Percentiles rank a stretch among this genome's conserved stretches.
phyloP scores from a whole-genome alignment of 2,329 filamentous ascomycete genomes.

The Canariomyces notabilis region DNA sequence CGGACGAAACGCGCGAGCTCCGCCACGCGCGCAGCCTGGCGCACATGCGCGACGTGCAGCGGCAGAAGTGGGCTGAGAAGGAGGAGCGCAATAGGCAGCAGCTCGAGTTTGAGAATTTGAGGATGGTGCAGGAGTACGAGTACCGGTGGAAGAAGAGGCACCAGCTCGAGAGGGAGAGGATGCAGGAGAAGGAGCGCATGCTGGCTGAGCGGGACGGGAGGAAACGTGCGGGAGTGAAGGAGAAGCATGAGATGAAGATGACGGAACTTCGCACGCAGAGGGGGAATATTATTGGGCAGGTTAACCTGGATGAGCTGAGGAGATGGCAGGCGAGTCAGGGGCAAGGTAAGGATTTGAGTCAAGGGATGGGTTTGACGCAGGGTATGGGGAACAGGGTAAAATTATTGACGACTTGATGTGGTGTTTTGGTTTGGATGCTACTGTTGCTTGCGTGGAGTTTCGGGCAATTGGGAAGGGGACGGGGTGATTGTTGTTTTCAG shows the following conservation, averaged over 20 bases:
- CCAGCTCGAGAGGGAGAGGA: conserved; percentile 9
- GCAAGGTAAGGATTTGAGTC: no score
- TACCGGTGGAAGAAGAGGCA: not conserved
- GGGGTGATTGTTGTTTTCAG: no score
- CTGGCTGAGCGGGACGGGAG: conserved; percentile 7
- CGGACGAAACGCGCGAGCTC: conserved; percentile 5
- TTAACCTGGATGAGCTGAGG: conserved; percentile 22
- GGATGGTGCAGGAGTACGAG: conserved; percentile 10
- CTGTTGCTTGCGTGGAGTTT: no score
- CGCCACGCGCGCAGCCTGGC: conserved; percentile 14
- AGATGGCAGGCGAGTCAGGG: conserved; percentile 20
- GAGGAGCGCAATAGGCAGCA: conserved; percentile 12
- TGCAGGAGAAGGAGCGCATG: conserved; percentile 7
- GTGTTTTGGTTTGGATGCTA: no score
- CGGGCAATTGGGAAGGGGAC: no score
- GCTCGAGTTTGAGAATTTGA: conserved; percentile 11
- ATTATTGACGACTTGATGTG: conserved; percentile 1
- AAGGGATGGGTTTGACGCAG: not conserved
- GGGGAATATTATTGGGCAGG: conserved; percentile 24
- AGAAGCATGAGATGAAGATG: conserved; percentile 20
- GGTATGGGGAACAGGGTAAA: not conserved
- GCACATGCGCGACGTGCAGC: conserved; percentile 13
- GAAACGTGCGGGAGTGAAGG: conserved; percentile 2
- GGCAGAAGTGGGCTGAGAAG: conserved; percentile 6
- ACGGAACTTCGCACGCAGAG: conserved; percentile 19